Base-by-base conservation (phyloP, 2,329 filamentous ascomycete genomes). In the Claviceps maximensis region DNA sequence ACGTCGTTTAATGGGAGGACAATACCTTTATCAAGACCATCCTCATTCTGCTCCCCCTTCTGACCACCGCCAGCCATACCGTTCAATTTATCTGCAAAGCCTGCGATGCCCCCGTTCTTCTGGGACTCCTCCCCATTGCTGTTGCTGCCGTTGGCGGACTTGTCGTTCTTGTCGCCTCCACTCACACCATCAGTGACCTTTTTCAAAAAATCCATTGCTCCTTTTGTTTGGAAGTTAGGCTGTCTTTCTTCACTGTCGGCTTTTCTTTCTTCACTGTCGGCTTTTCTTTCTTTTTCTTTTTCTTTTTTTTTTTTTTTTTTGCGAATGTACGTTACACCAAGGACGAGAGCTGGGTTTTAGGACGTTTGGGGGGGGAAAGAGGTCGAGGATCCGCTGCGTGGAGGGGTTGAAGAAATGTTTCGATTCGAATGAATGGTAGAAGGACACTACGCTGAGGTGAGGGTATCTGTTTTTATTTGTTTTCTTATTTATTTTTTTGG, bases 11-110 rank as follows among this genome's bases (percentile, higher is more conserved):
- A n/a, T n/a, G n/a, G n/a, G n/a, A n/a, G n/a, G n/a, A n/a, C n/a
- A n/a, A 33, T 47, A 88, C 86, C 83, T 73, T 93, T 93, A 72
- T 93, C 87, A 51, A 93, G 78, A n/a, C 67, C 71, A 63, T 91
- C 86, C 68, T 93, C 87, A 60, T 89, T 86, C 78, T 88, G 83
- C 77, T 91, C 87, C 64, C 83, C 82, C 68, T 86, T 73, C 36
- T 69, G 69, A 40, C 87, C 87, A 51, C 87, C 87, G 38, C 87
- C 87, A 21, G 84, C 84, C 58, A 82, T 74, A 54, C 69, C 65
- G 72, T 91, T 87, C 55, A 90, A 51, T 72, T 87, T 88, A 70
- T 84, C 77, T 65, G 80, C 76, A 58, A 89, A 89, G 31, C 8
- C 31, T 2, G 9, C 31, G 73, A 59, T 69, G 65, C 58, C 70